Base-by-base conservation (phyloP, 441 rosid species). In the Euphorbia schlechtendalii region DNA sequence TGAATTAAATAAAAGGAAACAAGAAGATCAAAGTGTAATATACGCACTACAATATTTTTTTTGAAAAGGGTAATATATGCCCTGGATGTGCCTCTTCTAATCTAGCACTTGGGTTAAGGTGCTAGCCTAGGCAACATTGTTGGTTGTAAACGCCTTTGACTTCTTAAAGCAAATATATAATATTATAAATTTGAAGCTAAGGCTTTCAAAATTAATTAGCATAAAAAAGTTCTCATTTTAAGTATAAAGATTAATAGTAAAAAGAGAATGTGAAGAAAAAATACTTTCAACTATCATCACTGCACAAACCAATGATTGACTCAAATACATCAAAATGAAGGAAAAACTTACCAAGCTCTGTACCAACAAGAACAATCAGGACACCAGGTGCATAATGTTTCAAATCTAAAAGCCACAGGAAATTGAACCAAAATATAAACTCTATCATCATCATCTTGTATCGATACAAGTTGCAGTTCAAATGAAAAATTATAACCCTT, bases 381-480 rank as follows among this genome's bases (percentile, higher is more conserved):
- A 87, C 94, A 51, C 90, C 96, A 46, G 94, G 94, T 1, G 96
- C 96, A 82, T 87, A 87, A 77, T 90, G 95, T 75, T 77, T 90
- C 70, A 87, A 72, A 75, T 86, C 96, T n/a, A 92, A 94, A 72
- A 89, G 85, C 96, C 96, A 89, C 96, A 87, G 87, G 40, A 68
- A 77, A 22, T 21, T 10, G 67, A 61, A 67, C 17, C 73, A 71
- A 61, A 52, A 17, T 65, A 18, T 59, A 54, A 1, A 36, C 36
- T 40, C n/a, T n/a, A 48, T 58, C 38, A 43, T 43, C 36, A 43
- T 49, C 34, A 60, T 13, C 30, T 32, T 41, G 65, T 8, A 54
- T 54, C 6, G 25, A 10, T 56, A 32, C 28, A 27, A 3, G n/a
- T 24, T 15, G 5, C 3, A 17, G 32, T 15, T 25, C 22, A 32